These are phyloP conservation scores for Aureobasidium subglaciale DNA, from an alignment of 2,329 filamentous ascomycete species.

Conservation along the genomic window DNA sequence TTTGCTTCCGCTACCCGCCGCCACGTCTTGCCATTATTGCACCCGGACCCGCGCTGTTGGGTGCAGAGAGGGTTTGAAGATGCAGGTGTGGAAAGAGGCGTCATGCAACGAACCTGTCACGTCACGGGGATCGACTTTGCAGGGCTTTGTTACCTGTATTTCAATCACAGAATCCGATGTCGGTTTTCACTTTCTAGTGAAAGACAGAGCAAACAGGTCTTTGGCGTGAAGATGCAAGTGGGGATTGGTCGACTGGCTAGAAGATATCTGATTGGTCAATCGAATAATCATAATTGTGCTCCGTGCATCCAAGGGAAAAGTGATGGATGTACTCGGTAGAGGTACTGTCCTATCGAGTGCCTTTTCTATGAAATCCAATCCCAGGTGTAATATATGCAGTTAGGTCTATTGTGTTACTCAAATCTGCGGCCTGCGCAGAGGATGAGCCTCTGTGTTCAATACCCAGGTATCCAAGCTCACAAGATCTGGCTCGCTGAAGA, in stretches of 20 bases:
- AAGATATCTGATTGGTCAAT: background rate
- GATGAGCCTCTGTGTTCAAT: conserved; percentile 13
- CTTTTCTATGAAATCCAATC: background rate
- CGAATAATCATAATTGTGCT: background rate
- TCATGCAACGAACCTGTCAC: background rate
- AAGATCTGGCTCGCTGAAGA: conserved; percentile 53
- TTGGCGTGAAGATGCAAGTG: background rate
- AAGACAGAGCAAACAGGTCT: background rate
- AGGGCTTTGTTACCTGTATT: background rate
- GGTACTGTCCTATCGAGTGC: background rate
- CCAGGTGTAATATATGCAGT: background rate
- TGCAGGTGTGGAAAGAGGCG: background rate
- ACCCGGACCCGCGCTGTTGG: background rate
- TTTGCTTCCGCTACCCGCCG: background rate
- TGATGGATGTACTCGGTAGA: background rate
- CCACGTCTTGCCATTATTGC: background rate
- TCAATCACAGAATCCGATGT: background rate
- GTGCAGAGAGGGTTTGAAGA: background rate
- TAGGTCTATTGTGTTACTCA: background rate
- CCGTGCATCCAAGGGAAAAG: background rate
- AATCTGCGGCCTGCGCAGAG: conserved; percentile 8
- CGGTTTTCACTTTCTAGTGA: background rate
- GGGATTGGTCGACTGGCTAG: background rate
- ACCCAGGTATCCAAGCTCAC: conserved; percentile 49
- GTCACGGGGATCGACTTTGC: background rate